Base-by-base conservation (phyloP, 2,329 filamentous ascomycete genomes). In the Alternaria sp. region DNA sequence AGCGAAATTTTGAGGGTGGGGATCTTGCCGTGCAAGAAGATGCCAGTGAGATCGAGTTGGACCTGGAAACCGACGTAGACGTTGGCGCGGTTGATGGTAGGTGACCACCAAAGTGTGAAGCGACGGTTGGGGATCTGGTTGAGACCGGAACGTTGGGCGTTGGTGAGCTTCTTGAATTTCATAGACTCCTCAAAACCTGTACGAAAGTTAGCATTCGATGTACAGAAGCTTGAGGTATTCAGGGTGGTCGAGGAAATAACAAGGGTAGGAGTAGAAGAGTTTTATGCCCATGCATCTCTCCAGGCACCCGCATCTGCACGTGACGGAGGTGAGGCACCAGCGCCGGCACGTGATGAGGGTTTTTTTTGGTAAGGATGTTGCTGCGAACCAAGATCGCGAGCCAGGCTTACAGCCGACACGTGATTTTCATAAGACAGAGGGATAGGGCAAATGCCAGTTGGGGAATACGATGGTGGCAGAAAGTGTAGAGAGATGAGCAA, bases 41-140 rank as follows among this genome's bases (percentile, higher is more conserved):
- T 99, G 79, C 96, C 96, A 1, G 96, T 99, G 60, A 99, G 83
- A 86, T 99, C 96, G 54, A 99, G 87, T 76, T 99, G 96, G 28
- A 99, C 96, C 78, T 98, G 95, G 90, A 99, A 99, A 90, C 96
- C 96, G 68, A 99, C 94, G 72, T 98, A 98, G 17, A 99, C 96
- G 76, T 98, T 97, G 71, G 95, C 95, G 77, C 95, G 87, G 82
- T 97, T 97, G 80, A 97, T 97, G 0, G 93, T 96, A 4, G 83
- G 83, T 12, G 91, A 96, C 96, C 96, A 99, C 96, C 96, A 99
- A 0, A 99, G 83, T 0, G 96, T 98, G 81, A 99, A 99, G 1
- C 96, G 93, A 88, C 96, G 93, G 78, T 99, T 99, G 0, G 96
- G 96, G 77, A 99, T 99, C 77, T 99, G 96, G 78, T 97, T 98